Conservation (phyloP, 2,329 filamentous ascomycete species). For the Alternaria sp. region DNA sequence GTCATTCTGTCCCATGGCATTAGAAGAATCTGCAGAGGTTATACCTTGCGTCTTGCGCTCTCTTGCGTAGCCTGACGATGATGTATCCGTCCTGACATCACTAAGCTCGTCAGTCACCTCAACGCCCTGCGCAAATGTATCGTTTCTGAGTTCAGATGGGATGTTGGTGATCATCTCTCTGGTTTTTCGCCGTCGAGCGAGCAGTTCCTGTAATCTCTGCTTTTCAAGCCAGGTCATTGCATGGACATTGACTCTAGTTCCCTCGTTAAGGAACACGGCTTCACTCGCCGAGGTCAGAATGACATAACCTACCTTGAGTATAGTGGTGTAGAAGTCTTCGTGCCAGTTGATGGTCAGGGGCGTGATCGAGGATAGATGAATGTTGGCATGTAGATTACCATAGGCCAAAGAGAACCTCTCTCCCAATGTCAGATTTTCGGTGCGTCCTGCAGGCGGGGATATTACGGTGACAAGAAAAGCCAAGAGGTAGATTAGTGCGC, state of each 20-base stretch:
- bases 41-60: constrained; percentile 69
- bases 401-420: constrained; percentile 77
- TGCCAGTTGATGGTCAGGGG: constrained; percentile 80
- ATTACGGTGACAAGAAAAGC: constrained; percentile 80
- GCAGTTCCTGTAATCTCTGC: constrained; percentile 80
- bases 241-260: constrained; percentile 75
- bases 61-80: constrained; percentile 66
- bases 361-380: constrained; percentile 73
- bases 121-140: constrained; percentile 50
- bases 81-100: constrained; percentile 40
- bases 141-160: constrained; percentile 55
- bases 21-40: constrained; percentile 31
- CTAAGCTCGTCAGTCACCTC: constrained; percentile 48
- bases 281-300: constrained; percentile 93
- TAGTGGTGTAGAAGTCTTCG: constrained; percentile 94
- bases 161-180: constrained; percentile 49
- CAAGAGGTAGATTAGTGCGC: constrained; percentile 77
- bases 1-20: constrained; percentile 53
- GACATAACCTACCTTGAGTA: constrained; percentile 86
- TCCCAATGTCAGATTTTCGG: constrained; percentile 56
- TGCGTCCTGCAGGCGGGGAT: constrained; percentile 65
- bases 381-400: constrained; percentile 89
- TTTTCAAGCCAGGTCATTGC: constrained; percentile 91
- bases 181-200: constrained; percentile 58
- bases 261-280: constrained; percentile 94